A percentile compares a stretch with the other conserved stretches of the same genome.
Evolutionary conservation across 495 filamentous ascomycete genomes (phyloP).

Genomic region (Tirmania nivea): DNA sequence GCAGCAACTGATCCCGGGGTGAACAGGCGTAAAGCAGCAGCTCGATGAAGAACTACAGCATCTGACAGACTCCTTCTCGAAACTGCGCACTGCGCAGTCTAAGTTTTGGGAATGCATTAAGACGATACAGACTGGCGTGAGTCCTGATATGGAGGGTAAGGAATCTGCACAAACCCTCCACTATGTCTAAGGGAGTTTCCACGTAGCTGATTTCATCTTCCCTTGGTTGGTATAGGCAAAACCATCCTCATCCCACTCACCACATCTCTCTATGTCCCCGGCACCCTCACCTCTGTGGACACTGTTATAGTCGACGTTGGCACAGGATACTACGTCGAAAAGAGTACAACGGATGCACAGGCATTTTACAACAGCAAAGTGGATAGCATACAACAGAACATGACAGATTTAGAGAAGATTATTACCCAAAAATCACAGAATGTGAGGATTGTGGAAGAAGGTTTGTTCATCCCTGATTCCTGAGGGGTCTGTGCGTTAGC

Average conservation of each 20-base stretch:
- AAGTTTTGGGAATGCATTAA: conserved; percentile 80
- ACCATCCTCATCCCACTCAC: conserved; percentile 78
- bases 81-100: conserved; percentile 67
- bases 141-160: conserved; percentile 7
- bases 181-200: background rate
- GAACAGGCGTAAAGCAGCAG: conserved; percentile 56
- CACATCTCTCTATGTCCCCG: conserved; percentile 80
- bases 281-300: conserved; percentile 49
- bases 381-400: conserved; percentile 50
- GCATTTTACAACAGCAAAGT: conserved; percentile 76
- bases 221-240: conserved; percentile 23
- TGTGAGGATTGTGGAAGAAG: conserved; percentile 70
- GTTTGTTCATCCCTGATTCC: conserved; percentile 25
- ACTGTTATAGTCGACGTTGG: conserved; percentile 87
- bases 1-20: conserved; percentile 26
- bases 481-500: background rate
- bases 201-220: too few relatives aligned
- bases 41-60: conserved; percentile 89
- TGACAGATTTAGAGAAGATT: conserved; percentile 71
- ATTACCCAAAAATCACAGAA: conserved; percentile 68
- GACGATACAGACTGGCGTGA: conserved; percentile 41
- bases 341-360: conserved; percentile 54
- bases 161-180: background rate
- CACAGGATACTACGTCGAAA: conserved; percentile 92
- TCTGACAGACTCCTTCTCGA: conserved; percentile 67